Conservation (phyloP, 352 stramenopile species). For the Pythium dissotocum region DNA sequence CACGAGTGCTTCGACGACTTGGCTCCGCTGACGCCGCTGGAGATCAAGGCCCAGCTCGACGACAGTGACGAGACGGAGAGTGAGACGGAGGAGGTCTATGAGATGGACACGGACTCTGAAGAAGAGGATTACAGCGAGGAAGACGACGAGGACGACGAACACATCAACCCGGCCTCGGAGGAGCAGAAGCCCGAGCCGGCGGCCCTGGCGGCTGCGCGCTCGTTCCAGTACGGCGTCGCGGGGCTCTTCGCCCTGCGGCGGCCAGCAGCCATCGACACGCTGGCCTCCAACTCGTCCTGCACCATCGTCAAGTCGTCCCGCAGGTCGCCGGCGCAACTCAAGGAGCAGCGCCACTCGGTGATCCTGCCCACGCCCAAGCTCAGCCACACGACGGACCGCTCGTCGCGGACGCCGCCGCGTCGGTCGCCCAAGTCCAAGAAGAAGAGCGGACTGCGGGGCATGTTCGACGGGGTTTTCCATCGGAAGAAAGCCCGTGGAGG, state of each 20-base stretch:
- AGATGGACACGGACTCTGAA: neutral
- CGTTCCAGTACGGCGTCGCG: slow-evolving; percentile 4
- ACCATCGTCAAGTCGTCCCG: slow-evolving; percentile 19
- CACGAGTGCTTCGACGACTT: slow-evolving; percentile 43
- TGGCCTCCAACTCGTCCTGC: slow-evolving; percentile 16
- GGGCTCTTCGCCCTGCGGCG: slow-evolving; percentile 12
- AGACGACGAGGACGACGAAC: slow-evolving; percentile 2
- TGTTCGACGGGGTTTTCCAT: slow-evolving; percentile 33
- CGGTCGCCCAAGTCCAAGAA: slow-evolving; percentile 22
- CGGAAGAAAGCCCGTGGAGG: slow-evolving; percentile 29
- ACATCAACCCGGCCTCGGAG: slow-evolving; percentile 1
- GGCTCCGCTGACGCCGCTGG: neutral
- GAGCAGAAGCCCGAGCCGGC: neutral
- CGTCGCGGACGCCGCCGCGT: neutral
- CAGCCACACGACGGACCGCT: neutral
- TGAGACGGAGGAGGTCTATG: slow-evolving; percentile 3
- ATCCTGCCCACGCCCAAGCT: slow-evolving; percentile 9
- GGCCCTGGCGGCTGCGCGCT: neutral
- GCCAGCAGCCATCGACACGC: slow-evolving; percentile 21
- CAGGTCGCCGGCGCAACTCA: slow-evolving; percentile 18
- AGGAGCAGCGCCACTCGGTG: slow-evolving; percentile 22
- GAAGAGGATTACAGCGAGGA: neutral
- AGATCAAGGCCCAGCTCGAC: neutral
- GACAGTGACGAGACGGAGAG: neutral
- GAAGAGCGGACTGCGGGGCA: slow-evolving; percentile 24